A percentile compares a stretch with the other conserved stretches of the same genome.
phyloP scores from a whole-genome alignment of 2,329 filamentous ascomycete genomes.

The Zopfia rhizophila region DNA sequence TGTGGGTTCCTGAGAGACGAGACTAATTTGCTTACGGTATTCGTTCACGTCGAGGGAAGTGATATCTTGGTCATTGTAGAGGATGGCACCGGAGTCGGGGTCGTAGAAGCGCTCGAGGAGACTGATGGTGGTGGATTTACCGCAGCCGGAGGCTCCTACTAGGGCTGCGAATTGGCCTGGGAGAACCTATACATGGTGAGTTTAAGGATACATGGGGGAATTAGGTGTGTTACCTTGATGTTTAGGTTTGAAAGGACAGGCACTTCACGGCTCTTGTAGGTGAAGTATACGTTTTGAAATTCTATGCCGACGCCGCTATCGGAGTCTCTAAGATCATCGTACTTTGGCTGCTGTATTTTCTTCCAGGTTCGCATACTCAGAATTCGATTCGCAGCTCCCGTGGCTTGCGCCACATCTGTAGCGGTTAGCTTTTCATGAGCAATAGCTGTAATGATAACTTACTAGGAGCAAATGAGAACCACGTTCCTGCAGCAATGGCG shows the following conservation, averaged over 20 bases:
- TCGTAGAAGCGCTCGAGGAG: constrained; percentile 76
- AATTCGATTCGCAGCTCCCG: constrained; percentile 49
- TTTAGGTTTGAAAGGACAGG: constrained; percentile 66
- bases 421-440: background rate
- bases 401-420: constrained; percentile 48
- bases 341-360: constrained; percentile 12
- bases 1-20: constrained; percentile 60
- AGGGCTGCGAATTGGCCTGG: constrained; percentile 77
- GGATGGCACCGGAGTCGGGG: constrained; percentile 69
- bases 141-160: constrained; percentile 76
- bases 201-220: background rate
- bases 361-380: constrained; percentile 43
- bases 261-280: constrained; percentile 88
- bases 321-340: constrained; percentile 20
- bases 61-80: constrained; percentile 59
- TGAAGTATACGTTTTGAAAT: constrained; percentile 92
- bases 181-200: constrained; percentile 36
- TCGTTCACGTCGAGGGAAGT: constrained; percentile 44
- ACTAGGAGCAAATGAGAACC: constrained; percentile 60
- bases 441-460: constrained; percentile 18
- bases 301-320: constrained; percentile 66
- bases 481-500: constrained; percentile 49
- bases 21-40: constrained; percentile 55
- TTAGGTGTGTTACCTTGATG: constrained; percentile 44
- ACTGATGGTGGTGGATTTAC: constrained; percentile 76